These are phyloP conservation scores for Neospermospora avenae DNA, from an alignment of 2,329 filamentous ascomycete species.

Conservation along the genomic window DNA sequence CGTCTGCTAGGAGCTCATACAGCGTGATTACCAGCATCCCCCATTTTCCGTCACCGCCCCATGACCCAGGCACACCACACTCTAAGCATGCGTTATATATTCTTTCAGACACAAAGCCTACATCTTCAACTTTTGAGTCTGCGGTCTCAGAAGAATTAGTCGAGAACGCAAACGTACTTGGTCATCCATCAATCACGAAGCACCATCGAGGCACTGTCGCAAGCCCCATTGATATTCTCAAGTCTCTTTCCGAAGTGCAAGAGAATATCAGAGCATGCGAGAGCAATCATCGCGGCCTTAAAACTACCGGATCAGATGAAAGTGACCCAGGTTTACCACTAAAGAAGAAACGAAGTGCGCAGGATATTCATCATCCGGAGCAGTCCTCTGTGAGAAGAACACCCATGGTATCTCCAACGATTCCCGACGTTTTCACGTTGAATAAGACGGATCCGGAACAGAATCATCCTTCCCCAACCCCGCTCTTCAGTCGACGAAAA, in stretches of 20 bases:
- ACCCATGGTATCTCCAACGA: slow-evolving; percentile 22
- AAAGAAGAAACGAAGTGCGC: background rate
- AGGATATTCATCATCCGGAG: background rate
- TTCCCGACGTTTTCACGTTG: slow-evolving; percentile 16
- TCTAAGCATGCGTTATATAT: background rate
- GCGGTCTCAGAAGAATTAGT: background rate
- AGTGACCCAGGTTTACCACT: background rate
- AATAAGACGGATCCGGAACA: slow-evolving; percentile 2
- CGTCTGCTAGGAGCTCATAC: slow-evolving; percentile 13
- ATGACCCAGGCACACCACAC: background rate
- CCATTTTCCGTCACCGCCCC: slow-evolving; percentile 1
- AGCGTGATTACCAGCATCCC: slow-evolving; percentile 6
- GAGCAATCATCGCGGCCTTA: background rate
- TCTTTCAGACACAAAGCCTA: too few species aligned
- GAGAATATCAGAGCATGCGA: background rate
- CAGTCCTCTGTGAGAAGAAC: slow-evolving; percentile 10
- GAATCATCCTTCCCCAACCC: slow-evolving; percentile 5
- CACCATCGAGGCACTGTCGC: background rate
- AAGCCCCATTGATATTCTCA: background rate
- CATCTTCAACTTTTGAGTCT: background rate
- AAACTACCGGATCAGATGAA: background rate
- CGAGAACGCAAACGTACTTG: background rate
- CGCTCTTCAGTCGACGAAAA: slow-evolving; percentile 13
- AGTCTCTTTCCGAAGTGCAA: background rate
- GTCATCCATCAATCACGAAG: background rate